Evolutionary conservation across 208 protist genomes (phyloP).

Genomic region (Trypanosoma theileri): DNA sequence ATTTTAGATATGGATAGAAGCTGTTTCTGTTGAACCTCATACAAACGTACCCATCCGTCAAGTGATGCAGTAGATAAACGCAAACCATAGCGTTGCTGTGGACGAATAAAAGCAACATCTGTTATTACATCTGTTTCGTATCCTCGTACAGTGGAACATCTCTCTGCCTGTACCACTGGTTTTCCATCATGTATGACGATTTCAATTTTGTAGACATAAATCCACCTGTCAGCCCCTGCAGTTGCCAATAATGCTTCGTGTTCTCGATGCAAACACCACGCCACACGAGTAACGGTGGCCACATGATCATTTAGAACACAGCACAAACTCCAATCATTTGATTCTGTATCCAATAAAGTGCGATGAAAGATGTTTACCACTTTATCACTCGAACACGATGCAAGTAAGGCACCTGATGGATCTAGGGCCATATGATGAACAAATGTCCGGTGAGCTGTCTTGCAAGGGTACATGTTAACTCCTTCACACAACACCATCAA

Average conservation of each 20-base stretch:
- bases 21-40: slow-evolving; percentile 80
- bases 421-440: slow-evolving; percentile 85
- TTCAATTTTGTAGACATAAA: slow-evolving; percentile 85
- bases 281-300: slow-evolving; percentile 71
- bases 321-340: slow-evolving; percentile 55
- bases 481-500: slow-evolving; percentile 1
- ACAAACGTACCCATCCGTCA: slow-evolving; percentile 84
- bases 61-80: slow-evolving; percentile 85
- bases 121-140: slow-evolving; percentile 90
- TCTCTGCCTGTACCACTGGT: slow-evolving; percentile 45
- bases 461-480: slow-evolving; percentile 42
- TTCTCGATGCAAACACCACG: slow-evolving; percentile 85
- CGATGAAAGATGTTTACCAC: slow-evolving; percentile 80
- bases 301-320: slow-evolving; percentile 77
- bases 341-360: slow-evolving; percentile 13
- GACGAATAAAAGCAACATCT: slow-evolving; percentile 85
- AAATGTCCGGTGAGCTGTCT: slow-evolving; percentile 74
- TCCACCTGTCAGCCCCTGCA: slow-evolving; percentile 78
- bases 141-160: slow-evolving; percentile 65
- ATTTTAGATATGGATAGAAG: slow-evolving; percentile 67
- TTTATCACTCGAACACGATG: slow-evolving; percentile 87
- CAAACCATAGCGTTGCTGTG: slow-evolving; percentile 73
- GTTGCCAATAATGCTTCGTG: slow-evolving; percentile 82
- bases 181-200: slow-evolving; percentile 55
- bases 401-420: slow-evolving; percentile 70